Evolutionary conservation across 805 yeast genomes (phyloP).

Genomic region (Brettanomyces naardenensis): DNA sequence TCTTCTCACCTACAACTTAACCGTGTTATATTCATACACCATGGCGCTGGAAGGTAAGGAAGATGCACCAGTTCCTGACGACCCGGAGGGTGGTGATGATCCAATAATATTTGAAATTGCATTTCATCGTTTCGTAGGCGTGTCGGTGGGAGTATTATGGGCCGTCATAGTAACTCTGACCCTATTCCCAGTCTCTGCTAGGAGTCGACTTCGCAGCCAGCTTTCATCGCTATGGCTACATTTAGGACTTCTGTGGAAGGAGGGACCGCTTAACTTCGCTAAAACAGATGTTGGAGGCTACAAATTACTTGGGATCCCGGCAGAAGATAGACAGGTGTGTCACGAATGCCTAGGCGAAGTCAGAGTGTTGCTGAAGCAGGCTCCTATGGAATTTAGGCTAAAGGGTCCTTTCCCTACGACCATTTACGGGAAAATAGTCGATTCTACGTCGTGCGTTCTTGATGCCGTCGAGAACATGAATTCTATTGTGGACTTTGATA

Average conservation of each 20-base stretch:
- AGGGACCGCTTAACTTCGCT: too few relatives aligned
- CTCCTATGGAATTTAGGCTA: constrained; percentile 67
- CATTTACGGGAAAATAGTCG: constrained; percentile 42
- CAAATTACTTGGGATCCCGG: constrained; percentile 36
- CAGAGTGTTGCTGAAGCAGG: constrained; percentile 53
- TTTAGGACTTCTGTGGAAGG: too few relatives aligned
- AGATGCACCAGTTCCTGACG: constrained; percentile 47
- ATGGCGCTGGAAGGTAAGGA: constrained; percentile 36
- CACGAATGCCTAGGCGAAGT: constrained; percentile 53
- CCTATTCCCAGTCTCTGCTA: too few relatives aligned
- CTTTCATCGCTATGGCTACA: too few relatives aligned
- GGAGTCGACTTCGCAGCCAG: too few relatives aligned
- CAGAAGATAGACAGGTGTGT: constrained; percentile 31
- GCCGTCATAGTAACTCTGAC: constrained; percentile 61
- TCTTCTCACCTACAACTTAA: constrained; percentile 66
- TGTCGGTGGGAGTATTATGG: constrained; percentile 67
- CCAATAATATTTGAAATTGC: constrained; percentile 73
- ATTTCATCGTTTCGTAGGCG: constrained; percentile 67
- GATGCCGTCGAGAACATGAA: constrained; percentile 72
- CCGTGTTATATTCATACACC: constrained; percentile 69
- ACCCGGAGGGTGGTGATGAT: constrained; percentile 59
- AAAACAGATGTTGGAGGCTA: too few relatives aligned
- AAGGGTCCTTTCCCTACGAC: constrained; percentile 62
- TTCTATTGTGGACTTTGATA: constrained; percentile 58
- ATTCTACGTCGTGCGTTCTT: constrained; percentile 53